Evolutionary conservation across 2,329 filamentous ascomycete genomes (phyloP).

Genomic region (Chaetomium sp.): DNA sequence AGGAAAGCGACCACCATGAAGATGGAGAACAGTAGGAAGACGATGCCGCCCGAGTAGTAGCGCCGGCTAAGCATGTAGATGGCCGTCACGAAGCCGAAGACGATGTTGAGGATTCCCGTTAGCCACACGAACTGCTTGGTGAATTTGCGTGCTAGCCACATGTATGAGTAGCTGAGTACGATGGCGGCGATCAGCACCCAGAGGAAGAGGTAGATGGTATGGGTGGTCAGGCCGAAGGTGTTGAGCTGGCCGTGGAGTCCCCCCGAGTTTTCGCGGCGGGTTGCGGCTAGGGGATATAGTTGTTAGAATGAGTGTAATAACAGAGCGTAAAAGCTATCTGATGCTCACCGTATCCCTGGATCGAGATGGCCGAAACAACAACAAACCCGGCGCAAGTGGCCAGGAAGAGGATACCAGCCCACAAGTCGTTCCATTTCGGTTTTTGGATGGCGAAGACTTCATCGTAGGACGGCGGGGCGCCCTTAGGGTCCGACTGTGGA

Average conservation of each 20-base stretch:
- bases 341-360: conserved; percentile 69
- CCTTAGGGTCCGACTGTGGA: conserved; percentile 31
- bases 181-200: conserved; percentile 76
- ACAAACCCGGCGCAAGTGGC: conserved; percentile 60
- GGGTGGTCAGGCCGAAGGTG: conserved; percentile 71
- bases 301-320: not conserved
- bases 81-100: conserved; percentile 80
- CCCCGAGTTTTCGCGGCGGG: conserved; percentile 64
- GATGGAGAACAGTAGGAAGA: conserved; percentile 80
- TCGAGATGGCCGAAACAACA: conserved; percentile 72
- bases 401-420: conserved; percentile 72
- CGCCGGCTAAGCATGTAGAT: conserved; percentile 78
- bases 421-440: conserved; percentile 88
- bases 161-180: conserved; percentile 74
- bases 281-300: conserved; percentile 41
- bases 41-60: conserved; percentile 83
- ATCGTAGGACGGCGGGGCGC: conserved; percentile 64
- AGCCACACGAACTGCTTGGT: conserved; percentile 93
- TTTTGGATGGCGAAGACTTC: conserved; percentile 79
- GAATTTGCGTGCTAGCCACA: conserved; percentile 73
- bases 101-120: conserved; percentile 84
- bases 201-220: conserved; percentile 82
- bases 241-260: conserved; percentile 73
- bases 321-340: not conserved
- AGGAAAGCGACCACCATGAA: conserved; percentile 84